Evolutionary conservation across 768 basidiomycete species (phyloP), one percentile per base, ranked within the genome.

Genomic region (Xerocomellus amylosporus): DNA sequence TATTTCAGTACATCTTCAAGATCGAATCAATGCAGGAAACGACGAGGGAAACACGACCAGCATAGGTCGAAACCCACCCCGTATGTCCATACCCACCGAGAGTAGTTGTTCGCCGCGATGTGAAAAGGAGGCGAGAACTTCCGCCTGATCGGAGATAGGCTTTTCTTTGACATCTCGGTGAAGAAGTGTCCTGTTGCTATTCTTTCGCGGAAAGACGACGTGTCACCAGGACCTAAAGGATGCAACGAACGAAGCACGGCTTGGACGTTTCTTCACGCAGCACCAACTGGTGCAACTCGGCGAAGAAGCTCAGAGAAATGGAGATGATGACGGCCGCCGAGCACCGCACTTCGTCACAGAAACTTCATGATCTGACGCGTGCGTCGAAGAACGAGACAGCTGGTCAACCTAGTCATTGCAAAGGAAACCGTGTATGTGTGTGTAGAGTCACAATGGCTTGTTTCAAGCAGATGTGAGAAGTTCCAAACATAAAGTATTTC

Each of bases 61-160:
- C 38, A 43, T 31, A 38, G 51, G 28, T 41, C 39, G 45, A 37
- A 50, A 54, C 34, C 43, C 22, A 56, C 44, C 37, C 26, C 24
- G 74, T 75, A 64, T 61, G 81, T 83, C 79, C 71, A 86, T 77
- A 48, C 76, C 39, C 75, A 55, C 84, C 85, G 59, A 87, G 73
- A 14, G 83, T 63, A 0, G 85, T 44, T 81, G 8, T 84, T 85
- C 33, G 85, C 62, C 8, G 81, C 76, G 30, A 80, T 83, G 69
- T 87, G 33, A 26, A 66, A 55, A 46, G 28, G 46, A 69, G 57
- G 38, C 56, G 59, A 46, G 64, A 64, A 22, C 55, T n/a, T n/a
- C n/a, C 8, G 52, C 34, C 56, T 67, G 49, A 73, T 68, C 56
- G 64, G 65, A 58, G 60, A 70, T 68, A 62, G 55, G 62, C 63